Percentiles rank a stretch among this genome's conserved stretches.
phyloP scores from a whole-genome alignment of 2,329 filamentous ascomycete genomes.

The Calonectria henricotiae region DNA sequence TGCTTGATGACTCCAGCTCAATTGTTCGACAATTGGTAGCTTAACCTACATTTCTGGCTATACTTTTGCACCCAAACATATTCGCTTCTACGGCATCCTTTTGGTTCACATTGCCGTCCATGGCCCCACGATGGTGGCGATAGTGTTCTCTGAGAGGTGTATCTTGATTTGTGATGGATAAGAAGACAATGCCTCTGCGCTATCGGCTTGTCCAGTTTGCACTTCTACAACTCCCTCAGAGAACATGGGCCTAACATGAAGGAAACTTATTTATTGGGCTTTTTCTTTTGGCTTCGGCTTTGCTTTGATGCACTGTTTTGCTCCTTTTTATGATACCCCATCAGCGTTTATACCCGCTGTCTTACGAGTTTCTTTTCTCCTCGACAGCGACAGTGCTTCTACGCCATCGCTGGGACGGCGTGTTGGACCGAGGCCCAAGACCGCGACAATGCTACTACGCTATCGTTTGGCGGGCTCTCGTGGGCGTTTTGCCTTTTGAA shows the following conservation, averaged over 20 bases:
- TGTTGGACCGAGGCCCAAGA: slow-evolving; percentile 65
- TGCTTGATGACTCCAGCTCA: slow-evolving; percentile 26
- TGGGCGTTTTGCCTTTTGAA: slow-evolving; percentile 60
- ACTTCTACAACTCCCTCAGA: slow-evolving; percentile 38
- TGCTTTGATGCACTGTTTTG: slow-evolving; percentile 48
- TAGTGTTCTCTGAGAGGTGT: slow-evolving; percentile 58
- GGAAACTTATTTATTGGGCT: slow-evolving; percentile 34
- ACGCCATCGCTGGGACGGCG: slow-evolving; percentile 72
- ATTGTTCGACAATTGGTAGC: slow-evolving; percentile 51
- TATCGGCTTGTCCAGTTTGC: slow-evolving; percentile 57
- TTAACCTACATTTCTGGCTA: slow-evolving; percentile 58
- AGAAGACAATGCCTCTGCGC: slow-evolving; percentile 70
- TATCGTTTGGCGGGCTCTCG: slow-evolving; percentile 67
- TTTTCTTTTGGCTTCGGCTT: slow-evolving; percentile 43
- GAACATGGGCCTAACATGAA: slow-evolving; percentile 30
- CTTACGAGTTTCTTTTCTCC: slow-evolving; percentile 59
- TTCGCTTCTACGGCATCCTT: slow-evolving; percentile 42
- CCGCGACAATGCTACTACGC: slow-evolving; percentile 71
- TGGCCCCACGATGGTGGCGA: slow-evolving; percentile 52
- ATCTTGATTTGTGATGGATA: slow-evolving; percentile 48
- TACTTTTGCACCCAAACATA: slow-evolving; percentile 37
- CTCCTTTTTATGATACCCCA: slow-evolving; percentile 63
- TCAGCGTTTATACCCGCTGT: slow-evolving; percentile 65
- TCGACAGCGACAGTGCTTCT: slow-evolving; percentile 72
- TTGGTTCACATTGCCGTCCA: not conserved